Evolutionary conservation across 176 grass and related monocot species (phyloP).

Genomic region (Oryza punctata): DNA sequence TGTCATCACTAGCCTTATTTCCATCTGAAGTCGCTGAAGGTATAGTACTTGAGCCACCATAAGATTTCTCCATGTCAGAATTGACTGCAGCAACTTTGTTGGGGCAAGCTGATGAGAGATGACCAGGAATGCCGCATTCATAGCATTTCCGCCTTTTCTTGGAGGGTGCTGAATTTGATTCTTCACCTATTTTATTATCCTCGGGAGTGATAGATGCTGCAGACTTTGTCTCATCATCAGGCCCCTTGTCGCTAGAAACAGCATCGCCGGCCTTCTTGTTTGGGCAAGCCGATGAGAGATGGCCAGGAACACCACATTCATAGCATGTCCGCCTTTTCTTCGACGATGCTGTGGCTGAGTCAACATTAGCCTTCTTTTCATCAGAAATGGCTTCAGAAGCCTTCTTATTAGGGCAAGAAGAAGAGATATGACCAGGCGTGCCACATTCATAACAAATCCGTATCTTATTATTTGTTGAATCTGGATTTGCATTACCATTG

Average conservation of each 20-base stretch:
- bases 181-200: conserved; percentile 21
- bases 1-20: conserved; percentile 19
- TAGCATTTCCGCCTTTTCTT: conserved; percentile 82
- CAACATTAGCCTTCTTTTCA: conserved; percentile 35
- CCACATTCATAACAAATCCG: conserved; percentile 73
- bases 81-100: conserved; percentile 43
- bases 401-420: conserved; percentile 69
- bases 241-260: conserved; percentile 25
- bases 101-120: conserved; percentile 75
- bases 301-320: conserved; percentile 64
- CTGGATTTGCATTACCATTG: conserved; percentile 26
- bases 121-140: conserved; percentile 61
- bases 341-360: conserved; percentile 33
- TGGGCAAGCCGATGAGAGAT: conserved; percentile 73
- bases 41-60: conserved; percentile 22
- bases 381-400: conserved; percentile 40
- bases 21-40: conserved; percentile 1
- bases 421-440: conserved; percentile 68
- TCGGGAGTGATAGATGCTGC: conserved; percentile 13
- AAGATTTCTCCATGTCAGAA: neutral
- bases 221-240: conserved; percentile 32
- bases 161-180: conserved; percentile 42
- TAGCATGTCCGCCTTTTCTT: conserved; percentile 84
- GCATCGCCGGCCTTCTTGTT: conserved; percentile 45
- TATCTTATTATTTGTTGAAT: conserved; percentile 40